Evolutionary conservation across 2,329 filamentous ascomycete genomes (phyloP).

Genomic region (Malbranchea zuffiana): DNA sequence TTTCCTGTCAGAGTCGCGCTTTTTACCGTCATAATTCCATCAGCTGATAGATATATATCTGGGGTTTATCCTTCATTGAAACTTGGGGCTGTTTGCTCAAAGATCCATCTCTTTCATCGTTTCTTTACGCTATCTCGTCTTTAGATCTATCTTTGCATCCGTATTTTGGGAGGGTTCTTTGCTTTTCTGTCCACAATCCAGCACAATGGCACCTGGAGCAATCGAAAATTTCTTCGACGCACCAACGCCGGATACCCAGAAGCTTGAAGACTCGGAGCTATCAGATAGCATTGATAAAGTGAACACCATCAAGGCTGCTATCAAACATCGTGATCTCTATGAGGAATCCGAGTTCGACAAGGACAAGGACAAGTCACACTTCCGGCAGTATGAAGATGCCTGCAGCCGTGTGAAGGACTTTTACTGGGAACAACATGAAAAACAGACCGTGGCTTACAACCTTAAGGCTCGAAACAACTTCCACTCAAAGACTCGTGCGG

Average conservation of each 20-base stretch:
- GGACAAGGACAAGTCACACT: constrained; percentile 66
- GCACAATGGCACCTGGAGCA: constrained; percentile 9
- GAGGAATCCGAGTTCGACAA: constrained; percentile 57
- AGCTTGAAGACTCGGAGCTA: constrained; percentile 8
- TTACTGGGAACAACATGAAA: constrained; percentile 61
- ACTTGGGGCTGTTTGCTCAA: no score
- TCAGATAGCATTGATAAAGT: constrained; percentile 49
- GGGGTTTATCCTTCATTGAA: no score
- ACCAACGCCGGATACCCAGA: background rate
- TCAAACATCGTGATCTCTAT: constrained; percentile 37
- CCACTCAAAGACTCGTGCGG: constrained; percentile 53
- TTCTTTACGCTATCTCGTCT: no score
- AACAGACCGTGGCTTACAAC: constrained; percentile 58
- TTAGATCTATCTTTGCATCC: no score
- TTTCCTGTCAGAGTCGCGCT: no score
- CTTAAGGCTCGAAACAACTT: constrained; percentile 64
- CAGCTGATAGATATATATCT: no score
- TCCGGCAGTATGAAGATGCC: constrained; percentile 73
- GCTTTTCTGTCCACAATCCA: no score
- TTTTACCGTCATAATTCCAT: no score
- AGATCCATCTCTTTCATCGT: no score
- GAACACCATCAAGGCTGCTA: constrained; percentile 47
- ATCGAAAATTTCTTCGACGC: background rate
- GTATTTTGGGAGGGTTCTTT: no score
- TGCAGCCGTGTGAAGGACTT: constrained; percentile 79